Evolutionary conservation across 2,329 filamentous ascomycete species (phyloP).

Genomic region (Sporothrix brasiliensis): DNA sequence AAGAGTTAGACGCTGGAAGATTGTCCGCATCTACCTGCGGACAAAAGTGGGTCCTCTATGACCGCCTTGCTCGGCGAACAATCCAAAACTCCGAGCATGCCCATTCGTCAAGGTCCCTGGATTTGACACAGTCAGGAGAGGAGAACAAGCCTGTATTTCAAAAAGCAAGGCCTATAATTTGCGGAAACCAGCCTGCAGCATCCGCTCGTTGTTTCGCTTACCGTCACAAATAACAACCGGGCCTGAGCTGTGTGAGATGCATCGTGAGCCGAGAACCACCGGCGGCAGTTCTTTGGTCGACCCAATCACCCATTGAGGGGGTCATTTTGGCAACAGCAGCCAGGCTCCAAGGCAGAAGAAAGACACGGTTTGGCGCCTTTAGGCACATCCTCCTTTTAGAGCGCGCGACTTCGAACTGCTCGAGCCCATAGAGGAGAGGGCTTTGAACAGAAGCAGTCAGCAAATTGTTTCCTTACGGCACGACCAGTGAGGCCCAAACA

Average conservation of each 20-base stretch:
- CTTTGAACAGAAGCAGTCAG: neutral
- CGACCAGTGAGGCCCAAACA: neutral
- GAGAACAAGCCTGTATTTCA: neutral
- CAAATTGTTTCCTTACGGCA: neutral
- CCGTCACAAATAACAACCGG: constrained; percentile 1
- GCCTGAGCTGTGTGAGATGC: neutral
- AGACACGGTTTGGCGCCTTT: neutral
- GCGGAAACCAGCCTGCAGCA: neutral
- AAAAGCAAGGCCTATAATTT: neutral
- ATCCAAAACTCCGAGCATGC: constrained; percentile 3
- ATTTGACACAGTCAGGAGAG: neutral
- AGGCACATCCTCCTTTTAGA: neutral
- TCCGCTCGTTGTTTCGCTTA: no score
- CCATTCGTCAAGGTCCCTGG: neutral
- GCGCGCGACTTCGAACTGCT: neutral
- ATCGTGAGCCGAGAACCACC: neutral
- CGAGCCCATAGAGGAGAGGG: neutral
- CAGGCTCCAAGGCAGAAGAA: constrained; percentile 4
- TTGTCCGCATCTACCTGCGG: neutral
- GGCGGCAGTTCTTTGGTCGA: neutral
- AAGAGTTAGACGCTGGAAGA: neutral
- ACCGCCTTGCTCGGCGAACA: constrained; percentile 4
- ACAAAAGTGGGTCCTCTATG: neutral
- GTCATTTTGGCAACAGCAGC: neutral
- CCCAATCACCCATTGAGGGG: neutral